Evolutionary conservation across 1,284 basidiomycete genomes (phyloP), one percentile per base, ranked within the genome.

Genomic region (Xanthoconium separans): DNA sequence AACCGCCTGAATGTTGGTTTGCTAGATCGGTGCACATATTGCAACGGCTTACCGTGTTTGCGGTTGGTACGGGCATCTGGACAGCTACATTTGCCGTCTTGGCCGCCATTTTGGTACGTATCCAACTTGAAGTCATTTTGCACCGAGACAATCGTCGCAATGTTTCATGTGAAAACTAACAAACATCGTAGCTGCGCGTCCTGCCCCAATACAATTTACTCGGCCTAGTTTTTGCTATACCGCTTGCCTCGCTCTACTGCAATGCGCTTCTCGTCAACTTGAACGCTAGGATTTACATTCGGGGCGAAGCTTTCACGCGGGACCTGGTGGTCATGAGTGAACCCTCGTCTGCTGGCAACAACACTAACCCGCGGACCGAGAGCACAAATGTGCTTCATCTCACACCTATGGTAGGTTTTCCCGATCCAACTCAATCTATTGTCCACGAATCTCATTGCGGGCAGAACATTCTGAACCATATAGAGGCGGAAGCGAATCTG

Each of bases 181-280:
- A 13, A 9, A n/a, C 2, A 16, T 1, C 2, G 2, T 41, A 59
- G 50, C 0, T 45, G 31, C 18, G 18, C 9, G 24, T 34, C 8
- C 18, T 18, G 18, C 57, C 56, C 2, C 11, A 33, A 13, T 24
- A 39, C 1, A 45, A 47, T 4, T 2, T 30, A n/a, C 11, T 51
- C 16, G 56, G 45, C 12, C 0, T 20, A 5, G 20, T 60, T 12
- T 34, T 37, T 8, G 39, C 24, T 9, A 7, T 34, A 12, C 57
- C 59, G 8, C 30, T 60, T n/a, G 44, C 53, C 29, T 39, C 60
- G 1, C 5, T 57, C 10, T 61, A 62, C 24, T 59, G 50, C 27
- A 62, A 62, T 15, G 53, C 51, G 2, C 27, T 60, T 13, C 53
- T 62, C 18, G 57, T 49, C 30, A 61, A 53, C 37, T 16, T 59